phyloP scores from a whole-genome alignment of 495 filamentous ascomycete species.

The Achaetomiella virescens region DNA sequence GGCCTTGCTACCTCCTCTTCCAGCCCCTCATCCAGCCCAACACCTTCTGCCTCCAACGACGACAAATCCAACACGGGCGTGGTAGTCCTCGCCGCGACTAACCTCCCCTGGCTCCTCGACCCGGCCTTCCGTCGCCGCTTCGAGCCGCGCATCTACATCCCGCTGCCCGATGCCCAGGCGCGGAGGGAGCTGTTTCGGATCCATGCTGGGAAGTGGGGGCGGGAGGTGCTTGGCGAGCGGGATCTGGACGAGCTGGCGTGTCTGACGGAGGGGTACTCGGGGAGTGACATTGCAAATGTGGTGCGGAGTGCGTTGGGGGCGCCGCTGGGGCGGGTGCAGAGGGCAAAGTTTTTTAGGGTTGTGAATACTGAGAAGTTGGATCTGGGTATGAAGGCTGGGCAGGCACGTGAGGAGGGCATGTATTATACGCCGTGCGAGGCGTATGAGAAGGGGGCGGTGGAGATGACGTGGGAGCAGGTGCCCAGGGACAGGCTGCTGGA shows the following conservation, averaged over 20 bases:
- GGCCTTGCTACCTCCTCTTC: constrained; percentile 48
- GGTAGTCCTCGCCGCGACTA: constrained; percentile 88
- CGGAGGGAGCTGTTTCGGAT: constrained; percentile 90
- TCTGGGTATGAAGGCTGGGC: too few species aligned
- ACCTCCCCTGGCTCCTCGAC: constrained; percentile 95
- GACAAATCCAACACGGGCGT: constrained; percentile 73
- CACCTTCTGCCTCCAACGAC: neutral
- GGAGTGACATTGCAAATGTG: constrained; percentile 88
- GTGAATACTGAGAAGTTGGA: constrained; percentile 39
- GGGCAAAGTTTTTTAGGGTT: constrained; percentile 87
- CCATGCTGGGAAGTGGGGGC: constrained; percentile 55
- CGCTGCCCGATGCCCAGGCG: constrained; percentile 72
- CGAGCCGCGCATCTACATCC: constrained; percentile 85
- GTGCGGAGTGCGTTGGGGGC: constrained; percentile 92
- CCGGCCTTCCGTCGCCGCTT: constrained; percentile 88
- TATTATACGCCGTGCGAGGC: constrained; percentile 77
- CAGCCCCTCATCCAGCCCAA: too few species aligned
- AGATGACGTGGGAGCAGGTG: constrained; percentile 84
- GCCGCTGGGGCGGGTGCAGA: constrained; percentile 85
- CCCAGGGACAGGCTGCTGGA: constrained; percentile 72
- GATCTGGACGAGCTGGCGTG: constrained; percentile 69
- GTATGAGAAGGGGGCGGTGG: constrained; percentile 66
- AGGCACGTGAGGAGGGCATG: neutral
- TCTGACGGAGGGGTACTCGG: constrained; percentile 81
- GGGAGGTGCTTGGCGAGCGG: constrained; percentile 60